phyloP scores from a whole-genome alignment of 2,329 filamentous ascomycete genomes.

The Thelonectria discophora region DNA sequence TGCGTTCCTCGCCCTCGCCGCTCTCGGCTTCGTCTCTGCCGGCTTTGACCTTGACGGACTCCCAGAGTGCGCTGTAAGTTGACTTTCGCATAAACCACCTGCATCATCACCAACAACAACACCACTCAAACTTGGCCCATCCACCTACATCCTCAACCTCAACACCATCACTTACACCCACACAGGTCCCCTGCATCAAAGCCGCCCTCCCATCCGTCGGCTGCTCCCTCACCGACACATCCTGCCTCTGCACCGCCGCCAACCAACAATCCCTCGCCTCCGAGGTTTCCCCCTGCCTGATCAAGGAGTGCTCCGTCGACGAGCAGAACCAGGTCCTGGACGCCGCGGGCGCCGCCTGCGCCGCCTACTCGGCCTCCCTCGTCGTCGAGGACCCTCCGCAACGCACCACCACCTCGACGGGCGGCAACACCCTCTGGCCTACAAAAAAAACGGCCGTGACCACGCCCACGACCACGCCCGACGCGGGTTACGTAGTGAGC shows the following conservation, averaged over 20 bases:
- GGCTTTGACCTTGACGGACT: constrained; percentile 49
- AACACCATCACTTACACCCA: neutral
- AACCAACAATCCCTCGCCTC: constrained; percentile 45
- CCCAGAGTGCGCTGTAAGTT: constrained; percentile 54
- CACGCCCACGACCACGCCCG: constrained; percentile 13
- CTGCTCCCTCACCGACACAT: constrained; percentile 48
- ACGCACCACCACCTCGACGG: too few relatives aligned
- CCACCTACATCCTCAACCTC: neutral
- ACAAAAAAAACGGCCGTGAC: neutral
- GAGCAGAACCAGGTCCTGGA: constrained; percentile 46
- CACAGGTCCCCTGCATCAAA: constrained; percentile 47
- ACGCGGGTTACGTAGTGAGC: constrained; percentile 13
- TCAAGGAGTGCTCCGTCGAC: constrained; percentile 45
- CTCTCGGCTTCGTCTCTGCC: constrained; percentile 48
- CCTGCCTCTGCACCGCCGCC: constrained; percentile 51
- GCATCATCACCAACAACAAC: neutral
- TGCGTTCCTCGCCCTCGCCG: constrained; percentile 44
- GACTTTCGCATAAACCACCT: too few relatives aligned
- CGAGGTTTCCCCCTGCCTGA: constrained; percentile 45
- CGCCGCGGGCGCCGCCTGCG: constrained; percentile 45
- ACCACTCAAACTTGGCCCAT: neutral
- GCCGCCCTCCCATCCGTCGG: constrained; percentile 48
- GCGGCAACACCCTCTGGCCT: neutral
- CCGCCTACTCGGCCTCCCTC: constrained; percentile 33
- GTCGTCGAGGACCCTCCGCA: constrained; percentile 6